phyloP scores from a whole-genome alignment of 208 protist species.

The Porcisia hertigi region DNA sequence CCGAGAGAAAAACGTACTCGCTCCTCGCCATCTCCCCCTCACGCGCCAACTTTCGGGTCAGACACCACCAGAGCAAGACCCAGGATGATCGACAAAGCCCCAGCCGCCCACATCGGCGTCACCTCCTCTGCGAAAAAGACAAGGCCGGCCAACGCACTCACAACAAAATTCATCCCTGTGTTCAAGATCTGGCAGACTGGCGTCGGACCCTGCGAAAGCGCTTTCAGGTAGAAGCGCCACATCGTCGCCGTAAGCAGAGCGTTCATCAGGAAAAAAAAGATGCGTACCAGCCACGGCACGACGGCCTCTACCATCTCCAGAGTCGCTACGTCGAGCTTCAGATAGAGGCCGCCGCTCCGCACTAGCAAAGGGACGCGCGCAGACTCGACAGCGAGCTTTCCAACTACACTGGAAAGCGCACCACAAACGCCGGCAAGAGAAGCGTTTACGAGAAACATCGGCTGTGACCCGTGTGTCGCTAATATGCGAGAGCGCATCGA shows the following conservation, averaged over 20 bases:
- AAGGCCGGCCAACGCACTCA: constrained; percentile 71
- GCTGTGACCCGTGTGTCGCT: neutral
- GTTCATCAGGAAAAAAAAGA: constrained; percentile 53
- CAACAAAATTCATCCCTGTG: constrained; percentile 82
- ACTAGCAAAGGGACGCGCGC: constrained; percentile 26
- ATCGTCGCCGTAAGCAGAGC: constrained; percentile 76
- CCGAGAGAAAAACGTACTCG: neutral
- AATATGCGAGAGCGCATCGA: neutral
- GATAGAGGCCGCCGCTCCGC: constrained; percentile 3
- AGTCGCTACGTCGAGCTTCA: constrained; percentile 16
- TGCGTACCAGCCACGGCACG: constrained; percentile 44
- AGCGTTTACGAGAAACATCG: constrained; percentile 64
- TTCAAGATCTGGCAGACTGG: constrained; percentile 85
- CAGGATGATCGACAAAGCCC: constrained; percentile 64
- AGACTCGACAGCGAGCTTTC: constrained; percentile 68
- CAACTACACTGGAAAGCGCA: constrained; percentile 67
- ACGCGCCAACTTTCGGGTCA: constrained; percentile 41
- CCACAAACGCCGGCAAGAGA: constrained; percentile 73
- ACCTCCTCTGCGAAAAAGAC: constrained; percentile 77
- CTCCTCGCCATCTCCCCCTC: neutral
- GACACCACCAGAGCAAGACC: constrained; percentile 75
- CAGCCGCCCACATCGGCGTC: constrained; percentile 59
- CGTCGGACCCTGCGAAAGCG: constrained; percentile 79
- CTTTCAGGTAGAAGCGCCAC: constrained; percentile 87
- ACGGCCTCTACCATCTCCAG: constrained; percentile 21